Conservation (phyloP, 495 filamentous ascomycete genomes). For the Annulohypoxylon bovei region DNA sequence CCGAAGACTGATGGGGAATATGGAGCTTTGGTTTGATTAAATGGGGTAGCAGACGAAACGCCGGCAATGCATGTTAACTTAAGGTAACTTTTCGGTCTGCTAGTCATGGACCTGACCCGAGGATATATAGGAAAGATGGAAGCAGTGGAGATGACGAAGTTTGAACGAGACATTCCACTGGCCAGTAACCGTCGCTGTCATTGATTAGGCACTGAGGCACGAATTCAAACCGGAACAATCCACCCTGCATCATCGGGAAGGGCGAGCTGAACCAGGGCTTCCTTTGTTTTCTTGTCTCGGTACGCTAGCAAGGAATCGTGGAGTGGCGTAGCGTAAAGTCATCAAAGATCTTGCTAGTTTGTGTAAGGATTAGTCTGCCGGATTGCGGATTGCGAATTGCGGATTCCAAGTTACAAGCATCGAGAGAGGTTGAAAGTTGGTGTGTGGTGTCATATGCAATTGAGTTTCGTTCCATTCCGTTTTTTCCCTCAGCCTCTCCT, state of each 20-base stretch:
- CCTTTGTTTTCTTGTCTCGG: constrained; percentile 35
- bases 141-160: constrained; percentile 47
- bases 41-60: constrained; percentile 46
- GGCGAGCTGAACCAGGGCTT: constrained; percentile 27
- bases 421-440: constrained; percentile 20
- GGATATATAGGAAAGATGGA: constrained; percentile 49
- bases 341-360: constrained; percentile 33
- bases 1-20: constrained; percentile 43
- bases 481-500: constrained; percentile 43
- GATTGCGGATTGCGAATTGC: not conserved
- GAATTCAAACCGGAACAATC: constrained; percentile 52
- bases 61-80: constrained; percentile 40
- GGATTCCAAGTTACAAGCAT: not conserved
- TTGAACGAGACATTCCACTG: constrained; percentile 49
- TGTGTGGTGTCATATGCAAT: constrained; percentile 44
- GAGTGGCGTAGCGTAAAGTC: constrained; percentile 32
- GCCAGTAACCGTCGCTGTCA: constrained; percentile 37
- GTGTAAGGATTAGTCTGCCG: not conserved
- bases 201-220: constrained; percentile 45
- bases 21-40: constrained; percentile 46
- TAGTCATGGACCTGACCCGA: constrained; percentile 48
- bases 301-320: constrained; percentile 35
- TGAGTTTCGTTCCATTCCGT: constrained; percentile 41
- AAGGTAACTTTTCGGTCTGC: constrained; percentile 41
- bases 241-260: constrained; percentile 48